Evolutionary conservation across 257 asterid genomes (phyloP), one percentile per base, ranked within the genome.

Genomic region (Gentiana straminea): DNA sequence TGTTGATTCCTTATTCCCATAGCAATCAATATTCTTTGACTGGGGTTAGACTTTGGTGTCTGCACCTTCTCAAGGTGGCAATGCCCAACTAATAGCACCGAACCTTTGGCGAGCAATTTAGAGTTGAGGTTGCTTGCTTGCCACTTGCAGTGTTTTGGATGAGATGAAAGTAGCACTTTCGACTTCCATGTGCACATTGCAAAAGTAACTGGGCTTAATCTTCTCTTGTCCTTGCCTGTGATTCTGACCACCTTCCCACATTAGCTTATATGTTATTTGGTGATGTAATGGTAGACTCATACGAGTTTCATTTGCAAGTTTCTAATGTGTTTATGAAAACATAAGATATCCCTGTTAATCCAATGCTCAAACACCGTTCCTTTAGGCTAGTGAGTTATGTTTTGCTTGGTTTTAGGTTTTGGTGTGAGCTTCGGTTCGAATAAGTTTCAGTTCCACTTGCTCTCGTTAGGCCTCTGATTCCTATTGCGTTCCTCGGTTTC

Each of bases 51-150:
- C 24, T 43, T 33, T 43, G 46, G 49, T 44, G 33, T 39, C 45
- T 52, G 11, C 60, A 62, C 66, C 51, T 15, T 62, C 52, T 62
- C 43, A 39, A 45, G 37, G 54, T 54, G 60, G 67, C 49, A 45
- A 45, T 52, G 46, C 50, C 38, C 45, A 32, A 44, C 3, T 24
- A 8, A 43, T 15, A 36, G 8, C 67, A 35, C 32, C 51, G 45
- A 47, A 15, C 44, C 12, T 32, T 35, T 44, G 47, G 33, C 10
- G 33, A 45, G 54, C 47, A 46, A 54, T 35, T 7, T 54, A 35
- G 13, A 44, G 5, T 36, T 54, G 49, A 48, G 7, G 44, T 62
- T 35, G 39, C 55, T 46, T 13, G 12, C 35, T 11, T 7, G 0
- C 12, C 44, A 46, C 45, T 52, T 10, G n/a, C 52, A 59, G 41